Percentiles rank a stretch among this genome's conserved stretches.
These are phyloP conservation scores for Aspergillus flavus DNA, from an alignment of 2,329 filamentous ascomycete species.

Conservation along the genomic window DNA sequence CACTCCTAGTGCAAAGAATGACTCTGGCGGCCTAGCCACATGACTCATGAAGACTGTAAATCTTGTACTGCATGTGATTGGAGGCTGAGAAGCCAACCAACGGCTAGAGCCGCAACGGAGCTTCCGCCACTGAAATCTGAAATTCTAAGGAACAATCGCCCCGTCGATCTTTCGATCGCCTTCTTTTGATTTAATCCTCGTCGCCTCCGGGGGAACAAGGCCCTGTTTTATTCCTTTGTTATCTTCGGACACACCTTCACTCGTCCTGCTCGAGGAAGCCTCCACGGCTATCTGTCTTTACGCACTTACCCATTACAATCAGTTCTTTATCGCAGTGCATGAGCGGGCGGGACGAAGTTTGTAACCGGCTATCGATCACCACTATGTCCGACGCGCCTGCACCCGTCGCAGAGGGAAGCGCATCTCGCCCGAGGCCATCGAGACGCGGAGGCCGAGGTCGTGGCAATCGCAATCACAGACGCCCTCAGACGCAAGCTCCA, in stretches of 20 bases:
- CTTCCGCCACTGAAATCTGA: conserved; percentile 3
- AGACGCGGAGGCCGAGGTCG: conserved; percentile 34
- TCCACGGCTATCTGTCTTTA: background rate
- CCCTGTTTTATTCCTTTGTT: background rate
- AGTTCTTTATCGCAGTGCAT: conserved; percentile 11
- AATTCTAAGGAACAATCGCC: background rate
- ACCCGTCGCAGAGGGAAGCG: conserved; percentile 14
- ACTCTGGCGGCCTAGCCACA: background rate
- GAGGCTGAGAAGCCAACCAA: background rate
- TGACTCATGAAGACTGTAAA: background rate
- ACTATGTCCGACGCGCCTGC: conserved; percentile 21
- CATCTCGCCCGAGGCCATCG: conserved; percentile 22
- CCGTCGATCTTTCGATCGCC: background rate
- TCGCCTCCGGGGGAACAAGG: background rate
- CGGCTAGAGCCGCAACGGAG: background rate
- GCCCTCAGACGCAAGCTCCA: conserved; percentile 12
- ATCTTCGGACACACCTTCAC: background rate
- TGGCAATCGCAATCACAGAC: conserved; percentile 28
- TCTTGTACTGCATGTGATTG: background rate
- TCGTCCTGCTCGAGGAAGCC: background rate
- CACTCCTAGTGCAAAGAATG: no score
- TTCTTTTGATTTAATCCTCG: background rate
- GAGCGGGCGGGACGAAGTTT: conserved; percentile 10
- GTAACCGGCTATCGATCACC: conserved; percentile 1
- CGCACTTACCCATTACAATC: background rate